phyloP scores from a whole-genome alignment of 257 asterid genomes.

The Solanum gandarillasii region DNA sequence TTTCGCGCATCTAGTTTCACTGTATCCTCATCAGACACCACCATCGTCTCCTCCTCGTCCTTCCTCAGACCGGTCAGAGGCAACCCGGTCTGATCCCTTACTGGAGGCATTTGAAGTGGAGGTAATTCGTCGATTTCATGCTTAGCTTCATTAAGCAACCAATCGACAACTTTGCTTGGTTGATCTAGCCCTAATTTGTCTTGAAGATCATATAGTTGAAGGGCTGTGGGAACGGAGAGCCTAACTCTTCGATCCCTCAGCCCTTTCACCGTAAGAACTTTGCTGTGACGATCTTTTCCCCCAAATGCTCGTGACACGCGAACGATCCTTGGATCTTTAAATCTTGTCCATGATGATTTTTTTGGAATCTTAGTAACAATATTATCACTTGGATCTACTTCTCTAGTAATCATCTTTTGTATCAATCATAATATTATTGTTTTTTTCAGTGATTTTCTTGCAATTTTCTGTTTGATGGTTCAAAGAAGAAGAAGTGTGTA shows the following conservation, averaged over 20 bases:
- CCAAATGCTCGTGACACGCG: slow-evolving; percentile 69
- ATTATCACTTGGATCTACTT: neutral
- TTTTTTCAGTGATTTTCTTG: neutral
- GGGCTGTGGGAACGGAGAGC: slow-evolving; percentile 59
- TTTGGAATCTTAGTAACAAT: neutral
- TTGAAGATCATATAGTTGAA: slow-evolving; percentile 63
- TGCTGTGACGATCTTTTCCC: slow-evolving; percentile 80
- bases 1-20: neutral
- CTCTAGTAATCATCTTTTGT: neutral
- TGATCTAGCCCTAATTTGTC: slow-evolving; percentile 67
- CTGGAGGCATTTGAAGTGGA: neutral
- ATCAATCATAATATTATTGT: neutral
- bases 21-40: neutral
- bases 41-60: neutral
- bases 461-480: neutral
- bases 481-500: neutral
- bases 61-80: neutral
- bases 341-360: neutral
- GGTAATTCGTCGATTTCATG: neutral
- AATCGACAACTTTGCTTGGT: slow-evolving; percentile 80
- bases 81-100: neutral
- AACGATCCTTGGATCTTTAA: slow-evolving; percentile 39
- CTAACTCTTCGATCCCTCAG: slow-evolving; percentile 66
- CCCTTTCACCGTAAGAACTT: slow-evolving; percentile 60
- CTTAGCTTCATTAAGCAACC: slow-evolving; percentile 72